phyloP scores from a whole-genome alignment of 352 stramenopile species.

The Globisporangium megalacanthum region DNA sequence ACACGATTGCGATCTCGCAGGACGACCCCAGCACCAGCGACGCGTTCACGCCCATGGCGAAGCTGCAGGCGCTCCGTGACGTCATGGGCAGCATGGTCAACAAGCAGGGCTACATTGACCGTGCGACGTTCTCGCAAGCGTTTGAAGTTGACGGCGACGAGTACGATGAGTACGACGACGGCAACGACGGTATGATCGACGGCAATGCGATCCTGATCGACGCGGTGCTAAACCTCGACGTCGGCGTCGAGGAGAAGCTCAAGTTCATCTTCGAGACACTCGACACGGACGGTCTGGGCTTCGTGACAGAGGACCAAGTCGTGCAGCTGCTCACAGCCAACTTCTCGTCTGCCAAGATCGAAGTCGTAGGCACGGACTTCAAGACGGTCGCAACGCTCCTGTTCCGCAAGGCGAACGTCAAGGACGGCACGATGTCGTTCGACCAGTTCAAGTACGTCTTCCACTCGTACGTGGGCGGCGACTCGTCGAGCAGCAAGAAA shows the following conservation, averaged over 20 bases:
- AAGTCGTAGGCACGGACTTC: constrained; percentile 71
- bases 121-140: constrained; percentile 66
- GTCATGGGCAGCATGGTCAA: constrained; percentile 67
- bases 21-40: constrained; percentile 19
- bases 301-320: constrained; percentile 58
- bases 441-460: constrained; percentile 71
- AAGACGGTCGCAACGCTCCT: constrained; percentile 55
- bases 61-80: constrained; percentile 66
- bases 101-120: constrained; percentile 60
- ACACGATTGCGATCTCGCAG: constrained; percentile 60
- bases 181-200: constrained; percentile 48
- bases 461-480: constrained; percentile 44
- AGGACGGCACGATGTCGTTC: constrained; percentile 61
- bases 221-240: constrained; percentile 72
- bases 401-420: constrained; percentile 59
- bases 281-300: constrained; percentile 43
- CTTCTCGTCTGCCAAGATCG: constrained; percentile 65
- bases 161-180: constrained; percentile 45
- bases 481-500: constrained; percentile 51
- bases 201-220: constrained; percentile 77
- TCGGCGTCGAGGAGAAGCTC: constrained; percentile 70
- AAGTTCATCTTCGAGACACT: constrained; percentile 84
- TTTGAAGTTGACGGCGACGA: constrained; percentile 59
- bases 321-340: constrained; percentile 62
- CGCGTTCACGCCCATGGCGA: constrained; percentile 41